These are phyloP conservation scores for Yamadazyma conglobata DNA, from an alignment of 1,139 yeast genomes.

Conservation along the genomic window DNA sequence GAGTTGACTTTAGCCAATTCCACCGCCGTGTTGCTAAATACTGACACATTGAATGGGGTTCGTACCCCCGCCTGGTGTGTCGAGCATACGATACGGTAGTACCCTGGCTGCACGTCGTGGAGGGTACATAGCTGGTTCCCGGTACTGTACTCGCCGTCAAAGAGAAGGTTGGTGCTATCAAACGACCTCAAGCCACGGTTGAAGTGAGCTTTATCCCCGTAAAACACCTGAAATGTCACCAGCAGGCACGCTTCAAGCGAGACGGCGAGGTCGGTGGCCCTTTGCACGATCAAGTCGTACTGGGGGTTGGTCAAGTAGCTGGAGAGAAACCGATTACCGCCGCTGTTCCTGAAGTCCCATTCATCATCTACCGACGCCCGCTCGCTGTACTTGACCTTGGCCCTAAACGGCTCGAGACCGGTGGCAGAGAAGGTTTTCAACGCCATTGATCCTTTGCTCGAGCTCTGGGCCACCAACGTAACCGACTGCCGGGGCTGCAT, in stretches of 20 bases:
- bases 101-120: constrained; percentile 30
- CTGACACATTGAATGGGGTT: constrained; percentile 13
- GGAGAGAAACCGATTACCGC: constrained; percentile 56
- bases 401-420: constrained; percentile 22
- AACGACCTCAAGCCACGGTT: constrained; percentile 23
- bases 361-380: constrained; percentile 29
- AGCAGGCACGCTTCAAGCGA: constrained; percentile 22
- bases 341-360: constrained; percentile 50
- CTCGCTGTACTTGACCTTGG: constrained; percentile 19
- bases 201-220: constrained; percentile 19
- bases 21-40: constrained; percentile 9
- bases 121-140: constrained; percentile 20
- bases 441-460: constrained; percentile 29
- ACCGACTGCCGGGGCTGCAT: constrained; percentile 24
- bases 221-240: constrained; percentile 44
- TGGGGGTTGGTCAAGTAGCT: constrained; percentile 64
- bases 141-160: constrained; percentile 25
- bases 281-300: constrained; percentile 30
- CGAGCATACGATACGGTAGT: constrained; percentile 33
- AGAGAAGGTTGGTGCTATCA: constrained; percentile 26
- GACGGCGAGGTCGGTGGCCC: constrained; percentile 19
- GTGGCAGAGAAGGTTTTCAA: constrained; percentile 30
- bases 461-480: constrained; percentile 25
- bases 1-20: constrained; percentile 19
- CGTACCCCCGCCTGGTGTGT: constrained; percentile 19